phyloP scores from a whole-genome alignment of 352 stramenopile genomes.

The Thalassiosira pacifica region DNA sequence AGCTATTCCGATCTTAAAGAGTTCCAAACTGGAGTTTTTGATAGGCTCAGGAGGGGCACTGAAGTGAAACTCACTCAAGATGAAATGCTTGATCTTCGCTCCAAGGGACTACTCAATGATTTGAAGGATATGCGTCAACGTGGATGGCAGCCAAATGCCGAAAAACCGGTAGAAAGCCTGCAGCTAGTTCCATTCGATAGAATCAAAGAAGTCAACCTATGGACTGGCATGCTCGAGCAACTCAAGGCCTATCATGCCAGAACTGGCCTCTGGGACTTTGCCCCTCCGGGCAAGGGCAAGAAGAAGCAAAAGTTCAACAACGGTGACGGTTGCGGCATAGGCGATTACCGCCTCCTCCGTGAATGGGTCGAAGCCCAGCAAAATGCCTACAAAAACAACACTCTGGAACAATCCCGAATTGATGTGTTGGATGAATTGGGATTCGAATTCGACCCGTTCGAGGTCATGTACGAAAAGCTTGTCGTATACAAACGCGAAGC shows the following conservation, averaged over 20 bases:
- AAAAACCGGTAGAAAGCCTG: not conserved
- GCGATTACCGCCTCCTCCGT: not conserved
- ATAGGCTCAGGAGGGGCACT: not conserved
- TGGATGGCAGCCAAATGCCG: not conserved
- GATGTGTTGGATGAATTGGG: conserved; percentile 7
- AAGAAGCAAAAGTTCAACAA: too few species aligned
- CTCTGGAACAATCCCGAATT: conserved; percentile 13
- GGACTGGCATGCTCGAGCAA: conserved; percentile 25
- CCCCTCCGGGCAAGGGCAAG: not conserved
- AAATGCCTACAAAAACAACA: not conserved
- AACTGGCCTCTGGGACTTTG: too few species aligned
- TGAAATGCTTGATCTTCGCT: conserved; percentile 24
- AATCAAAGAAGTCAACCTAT: conserved; percentile 27
- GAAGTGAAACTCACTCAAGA: conserved; percentile 12
- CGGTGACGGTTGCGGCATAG: not conserved
- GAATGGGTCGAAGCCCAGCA: conserved; percentile 20
- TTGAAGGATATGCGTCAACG: not conserved
- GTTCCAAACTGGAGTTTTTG: conserved; percentile 2
- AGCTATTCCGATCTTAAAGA: conserved; percentile 11
- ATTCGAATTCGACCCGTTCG: conserved; percentile 4
- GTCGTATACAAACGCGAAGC: conserved; percentile 21
- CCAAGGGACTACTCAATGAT: conserved; percentile 16
- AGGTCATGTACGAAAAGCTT: conserved; percentile 4
- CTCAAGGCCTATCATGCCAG: conserved; percentile 24
- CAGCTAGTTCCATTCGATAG: conserved; percentile 14